Evolutionary conservation across 345 rosid genomes (phyloP), one percentile per base, ranked within the genome.

Genomic region (Rhizophora apiculata): DNA sequence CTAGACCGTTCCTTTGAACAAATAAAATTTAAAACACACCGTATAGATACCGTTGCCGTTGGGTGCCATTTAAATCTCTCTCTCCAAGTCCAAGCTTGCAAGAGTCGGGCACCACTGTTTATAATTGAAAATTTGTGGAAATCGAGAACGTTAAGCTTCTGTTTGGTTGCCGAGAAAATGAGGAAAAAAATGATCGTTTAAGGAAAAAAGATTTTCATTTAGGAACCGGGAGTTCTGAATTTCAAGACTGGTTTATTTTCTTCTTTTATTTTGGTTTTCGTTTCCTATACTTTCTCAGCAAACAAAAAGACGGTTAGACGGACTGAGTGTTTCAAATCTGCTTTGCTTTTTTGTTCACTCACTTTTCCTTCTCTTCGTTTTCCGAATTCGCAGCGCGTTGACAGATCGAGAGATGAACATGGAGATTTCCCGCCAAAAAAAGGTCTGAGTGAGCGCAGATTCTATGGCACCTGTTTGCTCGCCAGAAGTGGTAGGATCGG

Each of bases 341-440:
- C n/a, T 20, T 46, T 26, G 9, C 15, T 24, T 6, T 15, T 15
- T 5, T 3, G 2, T 10, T 27, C 3, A 43, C 1, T 5, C 46
- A 21, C 32, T 21, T 46, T 5, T 6, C 52, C 8, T 6, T 27
- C 36, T 58, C 56, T 58, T 13, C 31, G 46, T 29, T 20, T 15
- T 15, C n/a, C 46, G 20, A 30, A 62, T 43, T 43, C 19, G 49
- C 49, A 43, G 49, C 19, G 58, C 15, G 31, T 20, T 4, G 60
- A 64, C 65, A 81, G 62, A 32, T 43, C 18, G 49, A 62, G 58
- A 69, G 61, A 64, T 21, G 72, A 64, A 4, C 22, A 54, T 18
- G 71, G 63, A 49, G 13, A 31, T 37, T 62, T 68, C 65, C 76
- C 68, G 60, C 74, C 74, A 53, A 64, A 70, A 49, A 65, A 53